Conservation (phyloP, 2,329 filamentous ascomycete genomes). For the Mollisia scopiformis region DNA sequence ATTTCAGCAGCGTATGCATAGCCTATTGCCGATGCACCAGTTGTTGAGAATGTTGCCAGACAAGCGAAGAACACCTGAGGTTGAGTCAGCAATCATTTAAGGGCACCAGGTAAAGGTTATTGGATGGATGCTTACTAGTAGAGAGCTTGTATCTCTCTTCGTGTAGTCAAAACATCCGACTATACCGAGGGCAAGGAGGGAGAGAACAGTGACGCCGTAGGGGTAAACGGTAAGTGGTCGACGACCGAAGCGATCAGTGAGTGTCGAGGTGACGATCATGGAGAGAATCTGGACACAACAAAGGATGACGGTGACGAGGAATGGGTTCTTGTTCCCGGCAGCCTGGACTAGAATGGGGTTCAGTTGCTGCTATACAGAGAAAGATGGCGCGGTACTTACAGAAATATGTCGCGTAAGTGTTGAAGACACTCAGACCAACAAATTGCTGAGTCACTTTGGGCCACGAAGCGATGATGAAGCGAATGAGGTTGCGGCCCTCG, state of each 20-base stretch:
- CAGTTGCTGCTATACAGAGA: neutral
- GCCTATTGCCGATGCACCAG: conserved; percentile 45
- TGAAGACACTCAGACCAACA: conserved; percentile 26
- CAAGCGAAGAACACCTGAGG: conserved; percentile 48
- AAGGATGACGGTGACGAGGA: conserved; percentile 45
- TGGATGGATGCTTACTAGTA: too few species aligned
- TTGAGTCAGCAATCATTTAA: too few species aligned
- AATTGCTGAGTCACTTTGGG: conserved; percentile 28
- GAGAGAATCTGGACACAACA: conserved; percentile 46
- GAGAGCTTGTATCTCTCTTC: conserved; percentile 37
- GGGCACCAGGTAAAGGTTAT: too few species aligned
- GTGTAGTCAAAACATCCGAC: conserved; percentile 45
- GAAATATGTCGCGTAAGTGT: conserved; percentile 23
- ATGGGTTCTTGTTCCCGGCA: conserved; percentile 44
- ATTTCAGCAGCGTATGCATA: conserved; percentile 47
- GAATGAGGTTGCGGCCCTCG: conserved; percentile 34
- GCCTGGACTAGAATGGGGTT: conserved; percentile 38
- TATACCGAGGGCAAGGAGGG: conserved; percentile 42
- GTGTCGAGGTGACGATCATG: conserved; percentile 40
- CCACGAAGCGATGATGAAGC: conserved; percentile 37
- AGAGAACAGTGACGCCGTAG: conserved; percentile 41
- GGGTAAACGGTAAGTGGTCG: conserved; percentile 45
- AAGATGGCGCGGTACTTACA: neutral
- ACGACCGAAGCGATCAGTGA: conserved; percentile 41
- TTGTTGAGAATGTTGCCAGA: conserved; percentile 45